A percentile compares a stretch with the other conserved stretches of the same genome.
Conservation (phyloP, 108 stramenopile species). For the Skeletonema marinoi region DNA sequence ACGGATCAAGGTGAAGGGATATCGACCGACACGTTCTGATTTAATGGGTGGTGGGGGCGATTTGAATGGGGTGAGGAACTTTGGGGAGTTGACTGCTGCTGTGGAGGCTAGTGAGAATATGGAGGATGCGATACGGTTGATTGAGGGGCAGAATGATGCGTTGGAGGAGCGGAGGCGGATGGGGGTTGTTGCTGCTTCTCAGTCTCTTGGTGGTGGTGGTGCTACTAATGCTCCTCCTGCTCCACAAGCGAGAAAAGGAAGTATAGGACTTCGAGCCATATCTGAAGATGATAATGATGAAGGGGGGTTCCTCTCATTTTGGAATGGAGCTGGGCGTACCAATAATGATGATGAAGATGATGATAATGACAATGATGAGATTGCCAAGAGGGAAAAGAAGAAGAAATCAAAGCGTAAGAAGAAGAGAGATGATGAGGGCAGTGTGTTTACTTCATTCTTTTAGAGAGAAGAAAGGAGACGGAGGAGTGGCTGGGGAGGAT, state of each 20-base stretch:
- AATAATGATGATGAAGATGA: constrained; percentile 11
- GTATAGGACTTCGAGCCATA: constrained; percentile 6
- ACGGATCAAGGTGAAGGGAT: constrained; percentile 42
- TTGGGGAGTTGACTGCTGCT: constrained; percentile 26
- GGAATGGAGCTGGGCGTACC: constrained; percentile 1
- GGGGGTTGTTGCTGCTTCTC: not conserved
- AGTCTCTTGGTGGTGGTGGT: not conserved
- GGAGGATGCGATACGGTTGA: constrained; percentile 36
- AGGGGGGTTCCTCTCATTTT: constrained; percentile 30
- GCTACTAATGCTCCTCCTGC: not conserved
- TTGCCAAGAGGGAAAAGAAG: constrained; percentile 19
- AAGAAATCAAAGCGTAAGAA: constrained; percentile 29
- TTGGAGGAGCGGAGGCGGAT: constrained; percentile 23
- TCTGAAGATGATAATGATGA: constrained; percentile 14
- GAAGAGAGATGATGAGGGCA: constrained; percentile 22
- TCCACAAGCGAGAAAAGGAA: not conserved
- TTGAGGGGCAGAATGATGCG: constrained; percentile 39
- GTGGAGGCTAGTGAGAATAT: constrained; percentile 31
- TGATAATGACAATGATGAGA: not conserved
- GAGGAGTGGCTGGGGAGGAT: not conserved
- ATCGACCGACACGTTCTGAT: constrained; percentile 35
- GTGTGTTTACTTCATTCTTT: constrained; percentile 39
- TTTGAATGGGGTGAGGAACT: constrained; percentile 1
- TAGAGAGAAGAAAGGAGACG: not conserved
- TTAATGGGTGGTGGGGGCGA: not conserved